phyloP scores from a whole-genome alignment of 225 moss, liverwort and hornwort species.

The Pseudisothecium myosuroides region DNA sequence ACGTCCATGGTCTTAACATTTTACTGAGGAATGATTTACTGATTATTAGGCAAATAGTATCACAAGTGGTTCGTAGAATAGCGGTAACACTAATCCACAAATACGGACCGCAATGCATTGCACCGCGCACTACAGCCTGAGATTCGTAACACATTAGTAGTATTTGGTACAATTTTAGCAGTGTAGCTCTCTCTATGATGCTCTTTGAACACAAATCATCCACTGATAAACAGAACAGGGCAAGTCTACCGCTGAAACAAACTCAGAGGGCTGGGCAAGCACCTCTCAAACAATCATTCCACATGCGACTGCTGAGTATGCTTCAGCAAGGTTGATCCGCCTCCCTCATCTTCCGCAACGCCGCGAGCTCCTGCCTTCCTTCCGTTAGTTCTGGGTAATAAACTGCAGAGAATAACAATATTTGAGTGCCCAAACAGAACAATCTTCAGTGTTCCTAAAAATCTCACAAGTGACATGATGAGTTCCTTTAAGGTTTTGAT shows the following conservation, averaged over 20 bases:
- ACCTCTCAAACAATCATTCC: slow-evolving; percentile 37
- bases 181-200: not conserved
- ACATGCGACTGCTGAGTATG: not conserved
- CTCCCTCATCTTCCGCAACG: slow-evolving; percentile 1
- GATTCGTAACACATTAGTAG: not conserved
- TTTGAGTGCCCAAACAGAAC: not conserved
- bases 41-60: not conserved
- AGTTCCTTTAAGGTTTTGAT: not conserved
- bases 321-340: not conserved
- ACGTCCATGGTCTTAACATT: not conserved
- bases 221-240: not conserved
- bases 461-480: not conserved
- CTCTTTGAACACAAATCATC: not conserved
- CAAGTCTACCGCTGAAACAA: not conserved
- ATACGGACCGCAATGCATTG: not conserved
- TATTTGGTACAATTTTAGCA: not conserved
- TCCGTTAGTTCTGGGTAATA: slow-evolving; percentile 44
- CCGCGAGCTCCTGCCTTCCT: slow-evolving; percentile 26
- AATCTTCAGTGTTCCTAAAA: not conserved
- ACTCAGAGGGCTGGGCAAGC: not conserved
- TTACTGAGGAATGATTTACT: not conserved
- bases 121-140: not conserved
- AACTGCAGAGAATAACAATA: slow-evolving; percentile 8
- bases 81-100: not conserved
- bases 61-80: not conserved